Evolutionary conservation across 805 yeast species (phyloP).

Genomic region (Candida saitoana): DNA sequence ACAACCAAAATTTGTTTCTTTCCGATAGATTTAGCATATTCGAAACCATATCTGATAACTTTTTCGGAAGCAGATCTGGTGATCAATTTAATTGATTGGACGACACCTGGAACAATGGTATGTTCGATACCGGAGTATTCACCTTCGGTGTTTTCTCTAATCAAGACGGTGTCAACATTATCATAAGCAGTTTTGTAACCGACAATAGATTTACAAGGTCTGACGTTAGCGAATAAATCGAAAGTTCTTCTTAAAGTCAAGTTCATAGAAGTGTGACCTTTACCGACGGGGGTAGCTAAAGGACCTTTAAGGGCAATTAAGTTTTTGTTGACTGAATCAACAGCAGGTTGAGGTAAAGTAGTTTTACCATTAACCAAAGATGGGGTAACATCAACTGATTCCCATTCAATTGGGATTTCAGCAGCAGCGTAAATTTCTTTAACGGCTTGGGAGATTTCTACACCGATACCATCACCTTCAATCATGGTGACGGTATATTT

Average conservation of each 20-base stretch:
- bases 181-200: constrained; percentile 91
- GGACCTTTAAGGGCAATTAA: constrained; percentile 97
- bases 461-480: constrained; percentile 97
- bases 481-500: constrained; percentile 91
- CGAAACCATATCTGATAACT: constrained; percentile 94
- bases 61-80: constrained; percentile 95
- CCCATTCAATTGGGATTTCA: constrained; percentile 94
- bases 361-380: constrained; percentile 87
- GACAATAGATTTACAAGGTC: constrained; percentile 91
- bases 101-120: constrained; percentile 96
- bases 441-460: constrained; percentile 91
- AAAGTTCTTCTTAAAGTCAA: constrained; percentile 96
- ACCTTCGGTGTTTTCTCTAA: constrained; percentile 99
- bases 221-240: constrained; percentile 91
- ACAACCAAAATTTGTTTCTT: constrained; percentile 90
- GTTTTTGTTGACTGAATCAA: constrained; percentile 87
- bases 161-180: constrained; percentile 88
- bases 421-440: constrained; percentile 93
- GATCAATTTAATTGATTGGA: constrained; percentile 95
- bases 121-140: constrained; percentile 99
- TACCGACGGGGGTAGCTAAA: constrained; percentile 96
- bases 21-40: constrained; percentile 85
- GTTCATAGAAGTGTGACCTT: constrained; percentile 97
- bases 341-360: constrained; percentile 87
- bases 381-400: constrained; percentile 94